Conservation (phyloP, 129 eudicot genomes). For the sunflower (Helianthus annuus) region HanXRQr2.0-SUNRISE NC_035435.2:145087252-145087751, state of each 20-base stretch:
- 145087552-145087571: constrained; percentile 7
- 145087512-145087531: background rate
- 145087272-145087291: constrained; percentile 75
- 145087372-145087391: constrained; percentile 25
- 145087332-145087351: constrained; percentile 1
- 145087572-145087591: background rate
- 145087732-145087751: no score
- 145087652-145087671: background rate
- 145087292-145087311: constrained; percentile 71
- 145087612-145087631: constrained; percentile 11
- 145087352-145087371: constrained; percentile 15
- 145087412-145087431: constrained; percentile 21
- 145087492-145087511: constrained; percentile 23
- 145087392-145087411: constrained; percentile 17
- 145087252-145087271: background rate
- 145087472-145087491: constrained; percentile 1
- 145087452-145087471: background rate
- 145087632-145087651: constrained; percentile 20
- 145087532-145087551: background rate
- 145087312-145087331: constrained; percentile 52
- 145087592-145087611: constrained; percentile 16
- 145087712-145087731: no score
- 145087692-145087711: no score
- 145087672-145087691: no score
- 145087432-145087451: background rate